Evolutionary conservation across 441 rosid genomes (phyloP).

Genomic region (Syzygium syzygioides): DNA sequence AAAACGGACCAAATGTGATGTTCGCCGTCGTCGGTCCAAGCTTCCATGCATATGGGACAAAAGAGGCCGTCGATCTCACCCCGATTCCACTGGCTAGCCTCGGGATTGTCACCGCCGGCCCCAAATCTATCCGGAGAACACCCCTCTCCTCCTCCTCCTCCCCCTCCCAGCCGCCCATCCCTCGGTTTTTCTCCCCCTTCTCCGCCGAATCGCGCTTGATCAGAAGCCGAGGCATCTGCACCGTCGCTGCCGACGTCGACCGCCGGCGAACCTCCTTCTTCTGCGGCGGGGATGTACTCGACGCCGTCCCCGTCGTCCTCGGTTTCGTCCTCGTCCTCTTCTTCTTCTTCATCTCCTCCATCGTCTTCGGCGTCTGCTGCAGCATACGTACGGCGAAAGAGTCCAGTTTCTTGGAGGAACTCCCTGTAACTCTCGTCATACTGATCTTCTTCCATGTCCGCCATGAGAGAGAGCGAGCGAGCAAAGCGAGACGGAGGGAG

Average conservation of each 20-base stretch:
- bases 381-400: not conserved
- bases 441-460: not conserved
- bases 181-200: slow-evolving; percentile 22
- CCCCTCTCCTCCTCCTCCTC: slow-evolving; percentile 8
- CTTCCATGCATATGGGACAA: slow-evolving; percentile 83
- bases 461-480: not conserved
- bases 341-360: not conserved
- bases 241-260: slow-evolving; percentile 1
- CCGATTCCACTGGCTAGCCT: slow-evolving; percentile 37
- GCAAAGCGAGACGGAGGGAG: not conserved
- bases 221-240: not conserved
- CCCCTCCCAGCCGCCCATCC: not conserved
- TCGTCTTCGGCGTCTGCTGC: not conserved
- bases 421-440: not conserved
- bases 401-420: not conserved
- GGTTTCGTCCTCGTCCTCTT: not conserved
- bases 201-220: not conserved
- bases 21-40: slow-evolving; percentile 62
- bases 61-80: slow-evolving; percentile 56
- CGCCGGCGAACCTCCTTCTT: slow-evolving; percentile 13
- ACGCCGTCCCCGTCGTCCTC: slow-evolving; percentile 5
- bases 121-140: slow-evolving; percentile 13
- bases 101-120: slow-evolving; percentile 22
- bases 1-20: slow-evolving; percentile 58
- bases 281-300: slow-evolving; percentile 6